Evolutionary conservation across 192 early-diverging fungal species (phyloP).

Genomic region (Coemansia nantahalensis): DNA sequence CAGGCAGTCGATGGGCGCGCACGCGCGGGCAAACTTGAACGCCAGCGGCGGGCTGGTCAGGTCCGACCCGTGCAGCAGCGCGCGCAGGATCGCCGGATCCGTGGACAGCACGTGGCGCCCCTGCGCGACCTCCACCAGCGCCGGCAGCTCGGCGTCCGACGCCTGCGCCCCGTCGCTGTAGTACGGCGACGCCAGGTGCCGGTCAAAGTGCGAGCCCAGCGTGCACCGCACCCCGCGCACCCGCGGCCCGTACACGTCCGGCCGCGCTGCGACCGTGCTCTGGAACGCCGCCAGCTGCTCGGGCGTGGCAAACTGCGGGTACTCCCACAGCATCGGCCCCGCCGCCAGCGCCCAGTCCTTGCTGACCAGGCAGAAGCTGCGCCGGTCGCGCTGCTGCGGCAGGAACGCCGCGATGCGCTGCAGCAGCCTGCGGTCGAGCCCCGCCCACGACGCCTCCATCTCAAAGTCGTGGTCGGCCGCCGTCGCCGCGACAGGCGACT

Average conservation of each 20-base stretch:
- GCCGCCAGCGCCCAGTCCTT: constrained; percentile 41
- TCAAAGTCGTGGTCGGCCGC: constrained; percentile 28
- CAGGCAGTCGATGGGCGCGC: constrained; percentile 41
- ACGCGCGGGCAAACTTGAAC: constrained; percentile 41
- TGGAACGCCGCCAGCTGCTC: constrained; percentile 36
- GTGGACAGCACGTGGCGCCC: constrained; percentile 43
- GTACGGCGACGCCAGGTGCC: constrained; percentile 22
- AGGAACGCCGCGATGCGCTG: constrained; percentile 37
- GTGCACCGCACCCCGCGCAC: constrained; percentile 46
- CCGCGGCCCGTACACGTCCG: constrained; percentile 24
- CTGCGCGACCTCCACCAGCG: constrained; percentile 34
- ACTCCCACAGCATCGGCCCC: constrained; percentile 37
- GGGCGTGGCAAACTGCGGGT: constrained; percentile 40
- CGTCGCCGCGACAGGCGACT: neutral
- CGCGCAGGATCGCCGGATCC: constrained; percentile 25
- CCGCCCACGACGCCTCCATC: constrained; percentile 31
- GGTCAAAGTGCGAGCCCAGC: constrained; percentile 43
- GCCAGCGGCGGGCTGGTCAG: constrained; percentile 37
- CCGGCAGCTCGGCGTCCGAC: constrained; percentile 32
- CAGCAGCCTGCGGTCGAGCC: constrained; percentile 35
- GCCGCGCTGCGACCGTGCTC: constrained; percentile 16
- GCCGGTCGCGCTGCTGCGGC: constrained; percentile 38
- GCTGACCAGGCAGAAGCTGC: constrained; percentile 34
- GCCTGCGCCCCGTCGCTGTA: constrained; percentile 15
- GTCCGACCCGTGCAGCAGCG: constrained; percentile 44